Conservation (phyloP, 164 flowering plant species). For the Chloranthus sessilifolius region DNA sequence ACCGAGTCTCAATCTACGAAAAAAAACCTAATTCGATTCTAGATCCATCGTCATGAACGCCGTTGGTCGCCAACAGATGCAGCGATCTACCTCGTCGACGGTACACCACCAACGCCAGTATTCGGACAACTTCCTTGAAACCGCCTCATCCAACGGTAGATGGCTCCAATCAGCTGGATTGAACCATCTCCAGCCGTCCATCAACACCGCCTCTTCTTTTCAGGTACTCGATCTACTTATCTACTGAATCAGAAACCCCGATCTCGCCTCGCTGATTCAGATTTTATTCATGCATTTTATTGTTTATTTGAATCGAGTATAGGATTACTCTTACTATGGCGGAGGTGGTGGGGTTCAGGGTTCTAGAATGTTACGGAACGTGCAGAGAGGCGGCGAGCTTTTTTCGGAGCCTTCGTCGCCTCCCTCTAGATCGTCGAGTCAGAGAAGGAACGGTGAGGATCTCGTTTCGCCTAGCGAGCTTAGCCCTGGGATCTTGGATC, state of each 20-base stretch:
- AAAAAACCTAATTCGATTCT: too few relatives aligned
- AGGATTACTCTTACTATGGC: conserved; percentile 55
- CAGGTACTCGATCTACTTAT: conserved; percentile 27
- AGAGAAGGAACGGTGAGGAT: conserved; percentile 47
- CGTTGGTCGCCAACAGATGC: conserved; percentile 48
- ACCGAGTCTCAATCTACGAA: too few relatives aligned
- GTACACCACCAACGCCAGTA: conserved; percentile 78
- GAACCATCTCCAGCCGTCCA: conserved; percentile 48
- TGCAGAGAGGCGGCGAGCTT: conserved; percentile 54
- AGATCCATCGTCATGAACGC: too few relatives aligned
- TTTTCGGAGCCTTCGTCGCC: conserved; percentile 60
- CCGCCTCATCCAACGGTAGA: conserved; percentile 40
- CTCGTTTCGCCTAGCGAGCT: conserved; percentile 47
- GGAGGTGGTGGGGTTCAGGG: conserved; percentile 37
- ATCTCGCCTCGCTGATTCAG: neutral
- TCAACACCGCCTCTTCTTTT: conserved; percentile 22
- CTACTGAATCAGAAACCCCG: neutral
- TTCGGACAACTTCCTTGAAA: conserved; percentile 63
- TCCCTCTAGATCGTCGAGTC: conserved; percentile 39
- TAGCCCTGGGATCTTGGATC: conserved; percentile 91
- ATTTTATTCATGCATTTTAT: conserved; percentile 2
- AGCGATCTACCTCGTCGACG: conserved; percentile 56
- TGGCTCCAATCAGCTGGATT: conserved; percentile 73
- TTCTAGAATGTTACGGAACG: conserved; percentile 39
- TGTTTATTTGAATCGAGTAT: conserved; percentile 13